These are phyloP conservation scores for Leptographium galeiforme DNA, from an alignment of 2,329 filamentous ascomycete genomes.

Conservation along the genomic window DNA sequence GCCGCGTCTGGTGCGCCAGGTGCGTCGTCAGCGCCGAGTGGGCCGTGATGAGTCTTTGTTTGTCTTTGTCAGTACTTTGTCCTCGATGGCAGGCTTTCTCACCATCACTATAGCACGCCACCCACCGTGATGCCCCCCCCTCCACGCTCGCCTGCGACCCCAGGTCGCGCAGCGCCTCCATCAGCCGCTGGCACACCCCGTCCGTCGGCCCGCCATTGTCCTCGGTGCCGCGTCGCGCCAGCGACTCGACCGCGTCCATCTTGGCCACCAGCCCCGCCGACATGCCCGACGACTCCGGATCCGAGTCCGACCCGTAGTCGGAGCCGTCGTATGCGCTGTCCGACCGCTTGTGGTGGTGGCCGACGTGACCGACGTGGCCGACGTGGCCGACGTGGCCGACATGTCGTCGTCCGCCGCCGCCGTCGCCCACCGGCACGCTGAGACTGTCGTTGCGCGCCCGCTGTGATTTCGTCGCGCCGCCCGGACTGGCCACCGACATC, in stretches of 20 bases:
- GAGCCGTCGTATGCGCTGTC: conserved; percentile 56
- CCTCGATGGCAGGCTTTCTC: no score
- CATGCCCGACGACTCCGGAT: conserved; percentile 56
- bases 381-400: no score
- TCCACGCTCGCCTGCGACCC: conserved; percentile 61
- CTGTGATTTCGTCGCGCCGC: not conserved
- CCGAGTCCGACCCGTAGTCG: conserved; percentile 60
- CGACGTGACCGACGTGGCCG: no score
- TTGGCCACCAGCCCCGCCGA: conserved; percentile 51
- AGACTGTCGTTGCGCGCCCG: conserved; percentile 24
- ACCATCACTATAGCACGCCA: no score
- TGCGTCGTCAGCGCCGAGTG: conserved; percentile 64
- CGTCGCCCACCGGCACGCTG: conserved; percentile 26
- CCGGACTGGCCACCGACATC: conserved; percentile 4
- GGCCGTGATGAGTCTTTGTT: conserved; percentile 60
- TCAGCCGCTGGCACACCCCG: conserved; percentile 54
- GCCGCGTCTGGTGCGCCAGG: conserved; percentile 60
- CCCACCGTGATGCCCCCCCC: conserved; percentile 54
- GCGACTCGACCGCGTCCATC: conserved; percentile 59
- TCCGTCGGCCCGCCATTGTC: conserved; percentile 52
- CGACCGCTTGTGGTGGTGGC: conserved; percentile 37
- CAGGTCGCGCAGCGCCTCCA: conserved; percentile 57
- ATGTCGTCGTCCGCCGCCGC: conserved; percentile 5
- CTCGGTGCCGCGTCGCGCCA: conserved; percentile 53
- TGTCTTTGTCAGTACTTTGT: no score